A percentile compares a stretch with the other conserved stretches of the same genome.
Evolutionary conservation across 129 eudicot species (phyloP).

Genomic region (Flaveria robusta): DNA sequence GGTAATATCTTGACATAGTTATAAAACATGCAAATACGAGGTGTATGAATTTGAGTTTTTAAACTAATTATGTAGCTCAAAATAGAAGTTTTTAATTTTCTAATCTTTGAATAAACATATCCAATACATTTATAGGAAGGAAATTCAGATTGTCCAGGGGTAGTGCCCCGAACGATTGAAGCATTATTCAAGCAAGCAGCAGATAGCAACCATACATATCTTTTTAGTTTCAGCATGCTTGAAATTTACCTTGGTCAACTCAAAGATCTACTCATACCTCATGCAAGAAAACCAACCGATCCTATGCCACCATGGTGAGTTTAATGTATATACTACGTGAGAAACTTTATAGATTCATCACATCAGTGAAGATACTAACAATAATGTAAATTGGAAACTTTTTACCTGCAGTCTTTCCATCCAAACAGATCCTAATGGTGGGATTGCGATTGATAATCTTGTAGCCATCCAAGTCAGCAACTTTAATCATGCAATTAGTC

Average conservation of each 20-base stretch:
- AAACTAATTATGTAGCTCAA: neutral
- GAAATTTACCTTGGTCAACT: conserved; percentile 75
- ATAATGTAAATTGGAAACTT: conserved; percentile 15
- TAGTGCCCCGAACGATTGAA: conserved; percentile 62
- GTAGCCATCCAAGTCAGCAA: conserved; percentile 62
- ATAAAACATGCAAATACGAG: no score
- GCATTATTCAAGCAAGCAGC: conserved; percentile 57
- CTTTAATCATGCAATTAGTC: conserved; percentile 63
- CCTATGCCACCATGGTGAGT: conserved; percentile 43
- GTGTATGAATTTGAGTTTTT: neutral
- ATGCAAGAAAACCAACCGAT: conserved; percentile 39
- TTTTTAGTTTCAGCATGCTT: conserved; percentile 69
- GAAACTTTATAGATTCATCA: neutral
- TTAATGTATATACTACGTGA: neutral
- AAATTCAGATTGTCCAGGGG: conserved; percentile 54
- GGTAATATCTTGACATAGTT: conserved; percentile 40
- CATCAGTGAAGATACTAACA: neutral
- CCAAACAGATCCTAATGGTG: conserved; percentile 68
- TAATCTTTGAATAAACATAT: neutral
- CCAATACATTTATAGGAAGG: conserved; percentile 52
- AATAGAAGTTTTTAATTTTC: neutral
- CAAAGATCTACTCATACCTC: conserved; percentile 70
- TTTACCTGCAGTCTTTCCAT: conserved; percentile 59
- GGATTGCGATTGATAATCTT: conserved; percentile 69
- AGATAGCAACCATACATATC: conserved; percentile 41